These are phyloP conservation scores for Penicillium egyptiacum DNA, from an alignment of 495 filamentous ascomycete genomes.

Conservation along the genomic window DNA sequence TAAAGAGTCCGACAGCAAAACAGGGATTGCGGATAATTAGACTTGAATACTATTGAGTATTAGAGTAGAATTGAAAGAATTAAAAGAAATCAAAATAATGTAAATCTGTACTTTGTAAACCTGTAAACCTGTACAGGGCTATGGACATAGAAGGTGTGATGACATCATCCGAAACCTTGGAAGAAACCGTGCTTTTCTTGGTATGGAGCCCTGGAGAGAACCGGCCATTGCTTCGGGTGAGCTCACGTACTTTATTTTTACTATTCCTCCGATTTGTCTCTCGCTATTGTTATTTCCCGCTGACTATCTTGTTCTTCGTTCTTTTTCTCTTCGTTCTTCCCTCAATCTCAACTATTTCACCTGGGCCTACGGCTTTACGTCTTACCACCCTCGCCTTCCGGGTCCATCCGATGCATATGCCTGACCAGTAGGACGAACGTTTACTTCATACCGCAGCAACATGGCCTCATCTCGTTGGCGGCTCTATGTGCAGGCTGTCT, in stretches of 20 bases:
- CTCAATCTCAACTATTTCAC: background rate
- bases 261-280: background rate
- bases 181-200: conserved; percentile 12
- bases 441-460: conserved; percentile 8
- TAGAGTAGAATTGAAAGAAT: background rate
- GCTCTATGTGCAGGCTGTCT: conserved; percentile 67
- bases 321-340: background rate
- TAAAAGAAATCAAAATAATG: background rate
- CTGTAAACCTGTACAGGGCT: too few species aligned
- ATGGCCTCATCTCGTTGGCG: conserved; percentile 62
- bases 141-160: background rate
- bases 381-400: conserved; percentile 3
- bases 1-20: background rate
- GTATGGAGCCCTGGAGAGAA: background rate
- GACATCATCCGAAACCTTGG: conserved; percentile 11
- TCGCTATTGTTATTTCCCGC: background rate
- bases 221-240: background rate
- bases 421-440: background rate
- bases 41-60: background rate
- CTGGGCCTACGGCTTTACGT: background rate
- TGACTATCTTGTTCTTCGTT: background rate
- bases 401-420: conserved; percentile 4
- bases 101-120: too few species aligned
- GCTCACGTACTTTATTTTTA: background rate
- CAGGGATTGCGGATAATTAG: background rate